These are phyloP conservation scores for Nakazawaea sp. DNA, from an alignment of 805 yeast species.

Conservation along the genomic window DNA sequence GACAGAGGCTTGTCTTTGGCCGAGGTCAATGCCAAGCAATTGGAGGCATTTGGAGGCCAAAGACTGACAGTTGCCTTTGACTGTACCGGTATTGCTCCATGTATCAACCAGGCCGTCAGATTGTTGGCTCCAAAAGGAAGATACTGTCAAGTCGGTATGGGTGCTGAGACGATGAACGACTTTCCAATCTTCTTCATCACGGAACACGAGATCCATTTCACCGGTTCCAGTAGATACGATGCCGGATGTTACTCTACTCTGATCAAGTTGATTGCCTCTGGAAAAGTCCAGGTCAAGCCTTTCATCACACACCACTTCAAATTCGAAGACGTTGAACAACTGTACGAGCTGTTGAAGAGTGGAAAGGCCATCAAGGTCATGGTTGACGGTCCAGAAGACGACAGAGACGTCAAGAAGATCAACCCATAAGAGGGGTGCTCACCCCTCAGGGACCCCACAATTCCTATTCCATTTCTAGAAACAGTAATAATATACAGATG, in stretches of 20 bases:
- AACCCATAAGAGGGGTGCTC: too few relatives aligned
- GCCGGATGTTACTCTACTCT: conserved; percentile 72
- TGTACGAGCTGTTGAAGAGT: conserved; percentile 61
- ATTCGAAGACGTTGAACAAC: conserved; percentile 68
- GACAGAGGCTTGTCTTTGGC: conserved; percentile 34
- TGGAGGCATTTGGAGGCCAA: conserved; percentile 31
- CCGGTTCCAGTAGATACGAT: conserved; percentile 77
- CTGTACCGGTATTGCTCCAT: conserved; percentile 77
- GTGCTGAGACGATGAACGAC: conserved; percentile 50
- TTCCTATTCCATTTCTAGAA: too few relatives aligned
- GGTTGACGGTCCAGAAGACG: conserved; percentile 61
- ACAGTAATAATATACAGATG: too few relatives aligned
- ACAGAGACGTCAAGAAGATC: conserved; percentile 2
- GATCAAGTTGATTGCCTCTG: conserved; percentile 56
- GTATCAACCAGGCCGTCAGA: conserved; percentile 62
- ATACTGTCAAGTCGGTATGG: conserved; percentile 83
- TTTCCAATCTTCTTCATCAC: conserved; percentile 72
- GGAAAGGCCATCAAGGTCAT: conserved; percentile 74
- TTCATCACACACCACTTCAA: conserved; percentile 69
- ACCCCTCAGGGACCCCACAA: too few relatives aligned
- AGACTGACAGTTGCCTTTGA: conserved; percentile 57
- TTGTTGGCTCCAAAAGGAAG: conserved; percentile 62
- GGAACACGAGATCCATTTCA: conserved; percentile 59
- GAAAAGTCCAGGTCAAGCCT: conserved; percentile 57
- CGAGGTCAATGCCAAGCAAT: conserved; percentile 29